Conservation (phyloP, 1,284 basidiomycete genomes). For the Polyporus tsugae region DNA sequence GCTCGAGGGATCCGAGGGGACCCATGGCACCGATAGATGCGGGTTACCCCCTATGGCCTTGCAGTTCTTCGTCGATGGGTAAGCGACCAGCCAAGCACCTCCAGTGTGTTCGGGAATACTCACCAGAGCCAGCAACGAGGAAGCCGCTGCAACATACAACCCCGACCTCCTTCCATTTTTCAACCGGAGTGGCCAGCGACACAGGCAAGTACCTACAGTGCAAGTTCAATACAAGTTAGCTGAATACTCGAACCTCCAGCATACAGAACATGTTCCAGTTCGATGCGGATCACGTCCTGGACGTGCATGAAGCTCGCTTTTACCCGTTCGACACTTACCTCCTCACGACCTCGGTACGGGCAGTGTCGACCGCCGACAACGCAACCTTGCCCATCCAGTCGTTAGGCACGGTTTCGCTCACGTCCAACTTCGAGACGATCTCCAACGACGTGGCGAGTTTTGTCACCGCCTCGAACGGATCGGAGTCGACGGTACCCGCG, state of each 20-base stretch:
- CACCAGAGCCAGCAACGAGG: constrained; percentile 12
- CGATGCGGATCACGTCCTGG: constrained; percentile 64
- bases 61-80: constrained; percentile 61
- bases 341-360: constrained; percentile 57
- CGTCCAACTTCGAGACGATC: constrained; percentile 56
- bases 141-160: constrained; percentile 53
- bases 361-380: constrained; percentile 45
- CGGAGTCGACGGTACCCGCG: constrained; percentile 43
- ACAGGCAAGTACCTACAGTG: constrained; percentile 45
- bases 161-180: constrained; percentile 54
- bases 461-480: constrained; percentile 36
- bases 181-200: constrained; percentile 47
- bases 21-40: constrained; percentile 55
- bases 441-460: constrained; percentile 53
- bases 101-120: not conserved
- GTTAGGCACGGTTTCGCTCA: constrained; percentile 52
- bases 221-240: not conserved
- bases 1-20: constrained; percentile 57
- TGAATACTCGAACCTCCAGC: constrained; percentile 39
- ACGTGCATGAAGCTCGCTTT: constrained; percentile 59
- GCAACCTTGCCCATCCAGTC: constrained; percentile 52
- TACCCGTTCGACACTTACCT: constrained; percentile 68
- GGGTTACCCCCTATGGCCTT: constrained; percentile 56
- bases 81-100: constrained; percentile 30
- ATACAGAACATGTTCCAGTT: constrained; percentile 66